Percentiles rank a stretch among this genome's conserved stretches.
These are phyloP conservation scores for Aureobasidium sp. DNA, from an alignment of 2,329 filamentous ascomycete species.

Conservation along the genomic window DNA sequence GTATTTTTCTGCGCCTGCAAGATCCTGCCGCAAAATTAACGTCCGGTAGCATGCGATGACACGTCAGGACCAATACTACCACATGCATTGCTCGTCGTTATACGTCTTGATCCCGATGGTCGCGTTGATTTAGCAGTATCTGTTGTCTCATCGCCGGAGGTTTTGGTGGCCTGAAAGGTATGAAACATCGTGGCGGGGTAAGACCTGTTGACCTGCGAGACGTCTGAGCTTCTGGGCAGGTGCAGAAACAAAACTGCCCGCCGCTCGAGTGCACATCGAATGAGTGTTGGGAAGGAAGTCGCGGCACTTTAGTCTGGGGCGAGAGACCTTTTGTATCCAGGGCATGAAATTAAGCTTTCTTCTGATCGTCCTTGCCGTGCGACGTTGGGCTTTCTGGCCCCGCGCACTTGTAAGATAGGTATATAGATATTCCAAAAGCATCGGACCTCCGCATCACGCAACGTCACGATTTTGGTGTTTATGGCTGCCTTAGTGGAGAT, in stretches of 20 bases:
- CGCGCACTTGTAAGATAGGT: neutral
- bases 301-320: neutral
- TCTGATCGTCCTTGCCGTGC: neutral
- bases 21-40: neutral
- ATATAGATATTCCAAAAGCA: neutral
- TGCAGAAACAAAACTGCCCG: neutral
- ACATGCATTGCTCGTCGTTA: constrained; percentile 55
- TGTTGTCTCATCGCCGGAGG: constrained; percentile 20
- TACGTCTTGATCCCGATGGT: constrained; percentile 35
- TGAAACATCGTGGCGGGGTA: constrained; percentile 34
- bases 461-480: too few relatives aligned
- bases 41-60: too few relatives aligned
- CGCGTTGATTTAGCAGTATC: constrained; percentile 30
- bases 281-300: neutral
- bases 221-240: neutral
- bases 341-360: constrained; percentile 3
- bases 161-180: constrained; percentile 35
- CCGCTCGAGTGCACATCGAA: too few relatives aligned
- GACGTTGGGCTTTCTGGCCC: neutral
- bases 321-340: neutral
- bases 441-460: neutral
- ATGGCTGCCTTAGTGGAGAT: too few relatives aligned
- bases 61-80: constrained; percentile 42
- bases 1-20: constrained; percentile 74
- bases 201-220: too few relatives aligned